Percentiles rank a stretch among this genome's conserved stretches.
Evolutionary conservation across 1,139 yeast species (phyloP).

Genomic region (Hemisphaericaspora lyxosophila): DNA sequence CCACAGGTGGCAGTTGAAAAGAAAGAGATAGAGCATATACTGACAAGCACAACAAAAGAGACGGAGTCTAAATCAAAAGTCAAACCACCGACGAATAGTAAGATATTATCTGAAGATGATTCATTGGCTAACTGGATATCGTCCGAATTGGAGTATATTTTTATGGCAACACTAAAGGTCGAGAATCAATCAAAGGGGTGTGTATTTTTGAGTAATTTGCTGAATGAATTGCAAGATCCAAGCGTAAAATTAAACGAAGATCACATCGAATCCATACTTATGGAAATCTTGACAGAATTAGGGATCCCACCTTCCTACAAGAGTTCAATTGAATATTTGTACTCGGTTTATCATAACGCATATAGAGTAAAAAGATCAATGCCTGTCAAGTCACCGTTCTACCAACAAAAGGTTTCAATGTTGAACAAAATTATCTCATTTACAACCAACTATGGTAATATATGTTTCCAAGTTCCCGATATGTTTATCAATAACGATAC

Average conservation of each 20-base stretch:
- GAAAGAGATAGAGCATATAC: too few relatives aligned
- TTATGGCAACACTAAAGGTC: constrained; percentile 35
- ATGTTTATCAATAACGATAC: constrained; percentile 52
- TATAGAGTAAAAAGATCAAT: constrained; percentile 39
- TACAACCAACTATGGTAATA: constrained; percentile 65
- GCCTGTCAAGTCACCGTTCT: constrained; percentile 40
- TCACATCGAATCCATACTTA: constrained; percentile 48
- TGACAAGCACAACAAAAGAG: too few relatives aligned
- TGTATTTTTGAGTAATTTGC: constrained; percentile 37
- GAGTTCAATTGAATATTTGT: constrained; percentile 47
- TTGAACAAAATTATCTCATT: constrained; percentile 53
- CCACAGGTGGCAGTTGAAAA: too few relatives aligned
- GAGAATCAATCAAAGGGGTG: constrained; percentile 13
- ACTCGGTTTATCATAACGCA: constrained; percentile 41
- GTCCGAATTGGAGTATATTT: constrained; percentile 34
- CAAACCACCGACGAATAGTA: too few relatives aligned
- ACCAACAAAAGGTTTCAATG: constrained; percentile 37
- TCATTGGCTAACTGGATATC: constrained; percentile 31
- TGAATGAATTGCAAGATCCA: constrained; percentile 35
- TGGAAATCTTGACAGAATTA: constrained; percentile 54
- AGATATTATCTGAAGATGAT: constrained; percentile 15
- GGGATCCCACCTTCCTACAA: constrained; percentile 37
- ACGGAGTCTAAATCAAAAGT: too few relatives aligned
- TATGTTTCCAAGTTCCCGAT: constrained; percentile 68
- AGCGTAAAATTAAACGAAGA: constrained; percentile 22